Evolutionary conservation across 306 rosid genomes (phyloP), one percentile per base, ranked within the genome.

Genomic region (Potentilla sterilis): DNA sequence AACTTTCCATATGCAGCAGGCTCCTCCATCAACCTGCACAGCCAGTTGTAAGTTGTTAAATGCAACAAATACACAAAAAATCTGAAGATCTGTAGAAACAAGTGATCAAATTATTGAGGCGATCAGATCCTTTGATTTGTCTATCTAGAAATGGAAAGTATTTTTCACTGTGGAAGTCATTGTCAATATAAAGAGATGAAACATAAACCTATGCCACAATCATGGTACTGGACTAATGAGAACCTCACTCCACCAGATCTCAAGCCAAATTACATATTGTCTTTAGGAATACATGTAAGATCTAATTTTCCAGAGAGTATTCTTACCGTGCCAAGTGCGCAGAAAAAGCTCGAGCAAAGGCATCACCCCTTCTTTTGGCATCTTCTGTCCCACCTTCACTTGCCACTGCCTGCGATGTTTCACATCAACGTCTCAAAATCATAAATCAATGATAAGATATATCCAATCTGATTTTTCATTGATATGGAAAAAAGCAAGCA

Each of bases 381-480:
- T 96, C 98, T 70, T 92, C 98, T 12, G 97, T 92, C 78, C 98
- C 92, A 79, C 98, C 99, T 89, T 96, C 99, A 78, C 99, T 92
- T 76, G 99, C 99, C 75, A 92, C 98, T 34, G 99, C 99, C 99
- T 96, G 76, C 61, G 85, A 91, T 64, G 73, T 46, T 72, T 74
- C 73, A 83, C 65, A 44, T 7, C 15, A 21, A 81, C 74, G 49
- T 47, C 67, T 83, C 76, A 80, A 81, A 58, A 72, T 81, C 81
- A 79, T 66, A 65, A 42, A 65, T 21, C 40, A 41, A 69, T 13
- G 24, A 44, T 35, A 21, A 43, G 54, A 24, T 14, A 68, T 7
- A 32, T 28, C 44, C 44, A 67, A 76, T 75, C 48, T 69, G 16
- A 41, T 19, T 69, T 13, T 44, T 8, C 22, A 68, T 52, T 22